A percentile compares a stretch with the other conserved stretches of the same genome.
Evolutionary conservation across 2,329 filamentous ascomycete species (phyloP).

Genomic region (Chaetomium sp.): DNA sequence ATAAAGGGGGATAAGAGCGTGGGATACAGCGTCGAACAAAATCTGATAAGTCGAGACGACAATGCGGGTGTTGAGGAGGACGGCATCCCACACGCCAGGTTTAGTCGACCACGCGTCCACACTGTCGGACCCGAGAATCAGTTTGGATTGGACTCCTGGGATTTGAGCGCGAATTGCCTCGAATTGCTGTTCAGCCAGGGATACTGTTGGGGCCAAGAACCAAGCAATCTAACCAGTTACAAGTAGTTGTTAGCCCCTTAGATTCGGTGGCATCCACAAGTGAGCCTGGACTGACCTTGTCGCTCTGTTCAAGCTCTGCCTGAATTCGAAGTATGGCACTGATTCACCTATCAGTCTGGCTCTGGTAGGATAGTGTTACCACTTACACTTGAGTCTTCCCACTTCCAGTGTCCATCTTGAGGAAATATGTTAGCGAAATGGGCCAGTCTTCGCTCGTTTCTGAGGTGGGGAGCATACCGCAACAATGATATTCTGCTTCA

Average conservation of each 20-base stretch:
- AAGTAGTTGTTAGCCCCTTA: neutral
- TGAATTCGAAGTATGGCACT: slow-evolving; percentile 70
- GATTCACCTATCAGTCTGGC: slow-evolving; percentile 24
- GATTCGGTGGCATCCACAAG: slow-evolving; percentile 26
- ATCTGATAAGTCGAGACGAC: slow-evolving; percentile 78
- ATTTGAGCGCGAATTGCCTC: slow-evolving; percentile 62
- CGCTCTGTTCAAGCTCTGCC: slow-evolving; percentile 60
- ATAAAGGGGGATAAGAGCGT: slow-evolving; percentile 70
- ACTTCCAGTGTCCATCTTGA: slow-evolving; percentile 76
- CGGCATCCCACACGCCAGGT: slow-evolving; percentile 62
- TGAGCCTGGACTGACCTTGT: slow-evolving; percentile 52
- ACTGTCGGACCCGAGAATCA: slow-evolving; percentile 68
- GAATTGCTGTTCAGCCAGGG: slow-evolving; percentile 68
- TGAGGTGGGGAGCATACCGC: slow-evolving; percentile 50
- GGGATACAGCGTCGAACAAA: slow-evolving; percentile 70
- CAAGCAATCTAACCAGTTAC: slow-evolving; percentile 58
- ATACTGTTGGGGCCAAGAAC: slow-evolving; percentile 73
- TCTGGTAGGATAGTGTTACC: neutral
- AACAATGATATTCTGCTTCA: slow-evolving; percentile 71
- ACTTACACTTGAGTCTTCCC: slow-evolving; percentile 77
- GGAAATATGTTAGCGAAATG: slow-evolving; percentile 11
- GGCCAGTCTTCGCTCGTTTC: too few species aligned
- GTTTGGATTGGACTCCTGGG: slow-evolving; percentile 58
- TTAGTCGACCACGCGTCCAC: slow-evolving; percentile 73
- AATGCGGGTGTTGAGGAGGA: slow-evolving; percentile 66